Conservation (phyloP, 2,329 filamentous ascomycete species). For the Neurospora sp. region DNA sequence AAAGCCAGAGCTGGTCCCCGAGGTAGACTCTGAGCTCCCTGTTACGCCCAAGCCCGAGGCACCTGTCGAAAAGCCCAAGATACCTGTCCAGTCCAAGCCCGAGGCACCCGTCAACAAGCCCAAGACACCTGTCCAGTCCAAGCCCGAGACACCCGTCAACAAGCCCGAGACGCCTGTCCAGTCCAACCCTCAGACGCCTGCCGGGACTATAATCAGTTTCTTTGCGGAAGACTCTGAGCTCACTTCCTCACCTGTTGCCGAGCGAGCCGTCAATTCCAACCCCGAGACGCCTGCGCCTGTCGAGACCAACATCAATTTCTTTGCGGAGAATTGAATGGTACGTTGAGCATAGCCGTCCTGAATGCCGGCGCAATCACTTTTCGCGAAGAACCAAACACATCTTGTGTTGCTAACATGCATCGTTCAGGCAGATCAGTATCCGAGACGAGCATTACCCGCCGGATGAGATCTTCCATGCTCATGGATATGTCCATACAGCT, state of each 20-base stretch:
- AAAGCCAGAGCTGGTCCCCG: background rate
- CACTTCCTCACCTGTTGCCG: rapidly evolving
- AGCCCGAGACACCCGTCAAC: background rate
- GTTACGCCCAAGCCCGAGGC: background rate
- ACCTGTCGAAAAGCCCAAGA: background rate
- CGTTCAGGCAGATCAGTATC: background rate
- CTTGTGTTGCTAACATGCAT: background rate
- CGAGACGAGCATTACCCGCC: background rate
- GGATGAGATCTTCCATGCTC: background rate
- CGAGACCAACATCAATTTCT: background rate
- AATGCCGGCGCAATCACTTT: background rate
- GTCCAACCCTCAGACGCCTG: background rate
- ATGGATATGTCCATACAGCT: background rate
- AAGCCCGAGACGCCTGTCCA: background rate
- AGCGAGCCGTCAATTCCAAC: background rate
- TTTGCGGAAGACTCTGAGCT: background rate
- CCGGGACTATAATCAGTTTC: background rate
- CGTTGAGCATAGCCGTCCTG: background rate
- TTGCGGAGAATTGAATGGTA: background rate
- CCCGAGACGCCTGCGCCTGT: background rate
- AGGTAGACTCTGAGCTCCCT: background rate
- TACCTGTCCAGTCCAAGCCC: background rate
- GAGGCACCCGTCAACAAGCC: background rate
- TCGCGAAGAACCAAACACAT: background rate
- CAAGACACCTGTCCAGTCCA: background rate